Evolutionary conservation across 345 rosid genomes (phyloP).

Genomic region (Eutrema japonicum): DNA sequence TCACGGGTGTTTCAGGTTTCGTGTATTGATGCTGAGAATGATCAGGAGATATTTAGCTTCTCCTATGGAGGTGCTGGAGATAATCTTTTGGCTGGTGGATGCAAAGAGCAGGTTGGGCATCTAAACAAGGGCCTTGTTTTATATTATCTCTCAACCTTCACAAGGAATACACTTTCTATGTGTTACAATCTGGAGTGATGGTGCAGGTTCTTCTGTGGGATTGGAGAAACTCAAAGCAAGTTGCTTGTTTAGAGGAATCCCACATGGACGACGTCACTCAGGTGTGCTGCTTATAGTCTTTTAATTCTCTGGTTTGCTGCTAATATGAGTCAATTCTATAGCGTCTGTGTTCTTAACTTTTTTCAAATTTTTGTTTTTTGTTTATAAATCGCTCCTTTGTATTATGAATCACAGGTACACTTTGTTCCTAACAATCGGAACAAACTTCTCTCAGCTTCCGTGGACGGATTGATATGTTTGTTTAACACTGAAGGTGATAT

Average conservation of each 20-base stretch:
- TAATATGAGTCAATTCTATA: too few species aligned
- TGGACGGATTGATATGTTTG: conserved; percentile 86
- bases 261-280: conserved; percentile 92
- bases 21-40: conserved; percentile 52
- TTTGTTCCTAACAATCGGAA: conserved; percentile 67
- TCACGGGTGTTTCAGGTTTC: conserved; percentile 57
- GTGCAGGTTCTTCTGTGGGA: conserved; percentile 83
- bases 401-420: conserved; percentile 52
- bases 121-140: background rate
- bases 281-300: conserved; percentile 43
- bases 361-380: too few species aligned
- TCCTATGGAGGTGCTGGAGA: conserved; percentile 75
- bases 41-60: conserved; percentile 78
- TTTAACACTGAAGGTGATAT: conserved; percentile 79
- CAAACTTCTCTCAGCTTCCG: conserved; percentile 89
- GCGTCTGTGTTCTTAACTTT: too few species aligned
- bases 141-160: background rate
- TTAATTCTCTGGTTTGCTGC: too few species aligned
- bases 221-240: conserved; percentile 91
- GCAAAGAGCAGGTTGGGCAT: conserved; percentile 75
- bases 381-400: too few species aligned
- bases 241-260: conserved; percentile 90
- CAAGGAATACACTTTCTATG: background rate
- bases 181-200: conserved; percentile 12
- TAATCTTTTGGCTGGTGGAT: conserved; percentile 82